Evolutionary conservation across 805 yeast genomes (phyloP), one percentile per base, ranked within the genome.

Genomic region (Sugiyamaella smithiae): DNA sequence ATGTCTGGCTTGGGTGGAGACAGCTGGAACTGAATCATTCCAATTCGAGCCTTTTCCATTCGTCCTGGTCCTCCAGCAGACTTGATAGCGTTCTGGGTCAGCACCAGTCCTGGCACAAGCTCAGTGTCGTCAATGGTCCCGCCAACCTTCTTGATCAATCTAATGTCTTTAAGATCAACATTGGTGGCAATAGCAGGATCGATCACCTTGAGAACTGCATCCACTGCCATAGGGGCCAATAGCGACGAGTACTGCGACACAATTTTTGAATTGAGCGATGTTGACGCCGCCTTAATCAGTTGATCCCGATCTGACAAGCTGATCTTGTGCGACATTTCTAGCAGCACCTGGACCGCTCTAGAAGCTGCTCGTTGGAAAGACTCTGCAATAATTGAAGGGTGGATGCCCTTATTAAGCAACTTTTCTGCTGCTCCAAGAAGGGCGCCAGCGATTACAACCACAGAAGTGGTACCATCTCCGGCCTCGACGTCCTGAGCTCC

Each of bases 391-490:
- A 89, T 78, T 3, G 96, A 87, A 49, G 99, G 99, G 68, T 93
- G 99, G 59, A 93, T 88, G 2, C 75, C 98, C 67, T 86, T 88
- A 57, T 80, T 82, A 60, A 93, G 77, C 51, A 93, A 74, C 65
- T 84, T 84, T 60, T 93, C 99, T 48, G 98, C 96, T 14, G 99
- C 99, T 25, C 91, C 96, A 48, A 93, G 74, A 43, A 93, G 70
- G 4, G 97, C 91, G 31, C 99, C 99, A 4, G 97, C 88, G 54
- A 93, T 75, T 48, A 93, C 91, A 24, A 95, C 99, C 26, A 93
- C 99, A 1, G 97, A 84, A 0, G 99, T 93, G 28, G 99, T 93
- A 56, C 99, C 99, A 66, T 93, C 99, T 48, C 99, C 99, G n/a
- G 98, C 99, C 68, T 90, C 99, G 32, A 90, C 85, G 61, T 93